These are phyloP conservation scores for Microglena sp. DNA, from an alignment of 139 green algal genomes.

Conservation along the genomic window DNA sequence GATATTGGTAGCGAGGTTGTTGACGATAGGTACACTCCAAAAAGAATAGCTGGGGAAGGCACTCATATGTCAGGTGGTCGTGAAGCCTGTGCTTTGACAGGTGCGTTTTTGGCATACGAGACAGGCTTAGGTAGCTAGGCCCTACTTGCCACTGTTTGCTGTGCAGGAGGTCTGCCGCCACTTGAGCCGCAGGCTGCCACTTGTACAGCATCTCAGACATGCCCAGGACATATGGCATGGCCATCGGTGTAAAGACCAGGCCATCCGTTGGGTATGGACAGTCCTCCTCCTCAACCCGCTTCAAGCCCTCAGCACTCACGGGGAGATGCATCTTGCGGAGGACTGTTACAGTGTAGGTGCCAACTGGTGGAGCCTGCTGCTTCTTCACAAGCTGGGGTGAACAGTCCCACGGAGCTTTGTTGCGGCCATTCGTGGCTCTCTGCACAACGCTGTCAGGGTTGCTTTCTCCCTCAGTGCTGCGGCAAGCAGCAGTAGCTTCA, in stretches of 20 bases:
- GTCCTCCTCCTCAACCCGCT: slow-evolving; percentile 6
- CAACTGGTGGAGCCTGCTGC: slow-evolving; percentile 19
- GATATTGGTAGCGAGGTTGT: no score
- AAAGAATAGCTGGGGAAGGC: neutral
- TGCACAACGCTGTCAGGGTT: no score
- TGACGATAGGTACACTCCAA: no score
- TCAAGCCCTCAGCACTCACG: slow-evolving; percentile 2
- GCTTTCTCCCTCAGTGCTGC: no score
- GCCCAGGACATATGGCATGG: slow-evolving; percentile 22
- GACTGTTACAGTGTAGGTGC: slow-evolving; percentile 4
- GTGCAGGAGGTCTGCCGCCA: neutral
- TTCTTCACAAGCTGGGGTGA: slow-evolving; percentile 14
- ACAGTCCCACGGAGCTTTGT: no score
- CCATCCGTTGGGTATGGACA: slow-evolving; percentile 24
- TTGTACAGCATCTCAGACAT: slow-evolving; percentile 24
- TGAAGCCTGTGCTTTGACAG: neutral
- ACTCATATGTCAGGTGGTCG: neutral
- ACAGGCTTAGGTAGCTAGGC: neutral
- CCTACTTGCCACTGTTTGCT: no score
- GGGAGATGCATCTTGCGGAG: slow-evolving; percentile 15
- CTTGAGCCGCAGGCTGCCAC: neutral
- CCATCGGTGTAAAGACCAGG: slow-evolving; percentile 23
- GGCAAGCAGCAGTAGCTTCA: no score
- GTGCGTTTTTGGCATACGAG: neutral
- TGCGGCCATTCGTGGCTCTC: no score